Evolutionary conservation across 2,329 filamentous ascomycete genomes (phyloP).

Genomic region (Colletotrichum orbiculare): DNA sequence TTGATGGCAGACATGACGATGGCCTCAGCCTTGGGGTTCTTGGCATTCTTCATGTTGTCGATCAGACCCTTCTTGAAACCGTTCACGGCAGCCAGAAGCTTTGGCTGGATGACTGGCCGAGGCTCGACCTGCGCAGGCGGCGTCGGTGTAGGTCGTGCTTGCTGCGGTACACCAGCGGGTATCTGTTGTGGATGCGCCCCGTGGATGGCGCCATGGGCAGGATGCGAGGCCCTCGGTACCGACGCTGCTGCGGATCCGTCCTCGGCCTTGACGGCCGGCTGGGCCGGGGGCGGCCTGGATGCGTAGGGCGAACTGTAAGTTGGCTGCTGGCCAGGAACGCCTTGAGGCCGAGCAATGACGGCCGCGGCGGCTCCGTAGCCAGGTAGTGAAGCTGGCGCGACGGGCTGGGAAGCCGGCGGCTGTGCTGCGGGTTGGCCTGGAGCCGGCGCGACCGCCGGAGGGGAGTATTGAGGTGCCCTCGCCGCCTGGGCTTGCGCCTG

Average conservation of each 20-base stretch:
- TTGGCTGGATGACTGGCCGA: conserved; percentile 56
- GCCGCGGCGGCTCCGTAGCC: conserved; percentile 40
- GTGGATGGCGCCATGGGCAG: conserved; percentile 28
- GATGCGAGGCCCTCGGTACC: conserved; percentile 15
- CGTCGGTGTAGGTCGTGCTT: conserved; percentile 33
- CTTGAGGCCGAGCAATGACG: conserved; percentile 37
- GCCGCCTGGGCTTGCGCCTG: conserved; percentile 5
- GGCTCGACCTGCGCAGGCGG: conserved; percentile 34
- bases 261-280: conserved; percentile 37
- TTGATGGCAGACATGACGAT: conserved; percentile 66
- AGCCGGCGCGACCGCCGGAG: conserved; percentile 30
- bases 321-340: conserved; percentile 39
- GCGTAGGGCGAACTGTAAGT: conserved; percentile 47
- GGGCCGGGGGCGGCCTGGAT: conserved; percentile 41
- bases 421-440: conserved; percentile 35
- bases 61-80: conserved; percentile 60
- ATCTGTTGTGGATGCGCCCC: conserved; percentile 30
- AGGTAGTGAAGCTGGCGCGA: conserved; percentile 40
- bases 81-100: conserved; percentile 54
- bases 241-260: conserved; percentile 32
- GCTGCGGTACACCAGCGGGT: conserved; percentile 29
- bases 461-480: conserved; percentile 36
- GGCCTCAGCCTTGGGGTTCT: conserved; percentile 55
- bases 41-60: conserved; percentile 56
- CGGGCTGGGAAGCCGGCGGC: conserved; percentile 41